phyloP scores from a whole-genome alignment of 2,329 filamentous ascomycete species.

The Pezizomycotina sp. region DNA sequence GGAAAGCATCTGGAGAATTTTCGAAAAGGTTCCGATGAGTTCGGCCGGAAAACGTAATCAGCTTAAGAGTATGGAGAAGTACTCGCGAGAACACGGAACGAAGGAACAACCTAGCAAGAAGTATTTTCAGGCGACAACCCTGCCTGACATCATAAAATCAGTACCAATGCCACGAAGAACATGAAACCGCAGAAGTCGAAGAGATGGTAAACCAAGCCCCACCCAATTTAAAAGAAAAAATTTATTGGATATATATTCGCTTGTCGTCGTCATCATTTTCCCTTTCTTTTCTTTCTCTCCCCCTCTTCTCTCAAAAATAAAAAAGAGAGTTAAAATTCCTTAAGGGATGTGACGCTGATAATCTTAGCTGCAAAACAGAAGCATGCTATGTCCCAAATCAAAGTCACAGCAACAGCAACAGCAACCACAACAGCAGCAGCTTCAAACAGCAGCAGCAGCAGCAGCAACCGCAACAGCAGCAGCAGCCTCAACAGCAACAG shows the following conservation, averaged over 20 bases:
- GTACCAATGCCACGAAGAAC: conserved; percentile 96
- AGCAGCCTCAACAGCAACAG: conserved; percentile 8
- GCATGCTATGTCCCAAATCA: background rate
- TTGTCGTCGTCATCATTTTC: too few relatives aligned
- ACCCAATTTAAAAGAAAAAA: too few relatives aligned
- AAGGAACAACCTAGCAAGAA: conserved; percentile 99
- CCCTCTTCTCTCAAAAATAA: too few relatives aligned
- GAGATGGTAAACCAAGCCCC: too few relatives aligned
- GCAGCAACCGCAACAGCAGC: conserved; percentile 18
- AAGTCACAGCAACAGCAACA: conserved; percentile 33
- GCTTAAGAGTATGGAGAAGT: conserved; percentile 94
- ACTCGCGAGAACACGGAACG: conserved; percentile 82
- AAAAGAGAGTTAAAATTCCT: too few relatives aligned
- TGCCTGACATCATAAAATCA: conserved; percentile 93
- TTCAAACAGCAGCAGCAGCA: conserved; percentile 20
- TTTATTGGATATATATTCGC: too few relatives aligned
- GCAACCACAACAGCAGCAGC: conserved; percentile 8
- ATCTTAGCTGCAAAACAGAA: too few relatives aligned
- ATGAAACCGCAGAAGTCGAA: conserved; percentile 98
- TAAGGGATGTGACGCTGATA: too few relatives aligned
- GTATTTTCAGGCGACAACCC: conserved; percentile 85
- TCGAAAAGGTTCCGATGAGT: conserved; percentile 86
- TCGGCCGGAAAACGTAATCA: conserved; percentile 77
- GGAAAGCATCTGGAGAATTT: conserved; percentile 91
- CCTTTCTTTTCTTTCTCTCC: too few relatives aligned